Evolutionary conservation across 2,329 filamentous ascomycete species (phyloP).

Genomic region (Aspergillus pseudoglaucus): DNA sequence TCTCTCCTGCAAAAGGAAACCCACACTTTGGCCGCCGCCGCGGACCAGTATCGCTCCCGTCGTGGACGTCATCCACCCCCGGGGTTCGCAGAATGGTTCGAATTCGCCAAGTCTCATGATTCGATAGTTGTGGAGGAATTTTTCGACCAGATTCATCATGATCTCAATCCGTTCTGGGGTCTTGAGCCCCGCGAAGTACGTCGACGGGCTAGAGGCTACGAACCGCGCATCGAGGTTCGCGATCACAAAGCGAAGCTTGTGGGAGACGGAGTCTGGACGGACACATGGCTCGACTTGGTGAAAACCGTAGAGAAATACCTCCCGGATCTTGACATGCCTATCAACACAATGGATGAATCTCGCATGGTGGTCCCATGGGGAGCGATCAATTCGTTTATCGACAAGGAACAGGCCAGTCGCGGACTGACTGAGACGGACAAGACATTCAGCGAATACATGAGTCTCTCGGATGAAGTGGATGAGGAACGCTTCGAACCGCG

Average conservation of each 20-base stretch:
- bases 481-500: constrained; percentile 11
- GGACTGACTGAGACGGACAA: not conserved
- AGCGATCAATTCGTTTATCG: constrained; percentile 35
- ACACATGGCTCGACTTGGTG: constrained; percentile 38
- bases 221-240: constrained; percentile 35
- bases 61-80: constrained; percentile 29
- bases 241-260: constrained; percentile 30
- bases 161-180: constrained; percentile 46
- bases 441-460: constrained; percentile 8
- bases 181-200: constrained; percentile 37
- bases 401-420: constrained; percentile 21
- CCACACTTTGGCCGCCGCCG: constrained; percentile 30
- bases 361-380: constrained; percentile 44
- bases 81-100: constrained; percentile 44
- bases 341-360: constrained; percentile 47
- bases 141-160: constrained; percentile 47
- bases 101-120: constrained; percentile 37
- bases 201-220: not conserved
- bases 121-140: constrained; percentile 42
- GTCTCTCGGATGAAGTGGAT: constrained; percentile 1
- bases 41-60: constrained; percentile 37
- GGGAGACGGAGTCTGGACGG: constrained; percentile 30
- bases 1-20: constrained; percentile 24
- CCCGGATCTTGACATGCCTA: constrained; percentile 43
- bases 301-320: constrained; percentile 30